Conservation (phyloP, 164 flowering plant species). For the Chimonanthus salicifolius region DNA sequence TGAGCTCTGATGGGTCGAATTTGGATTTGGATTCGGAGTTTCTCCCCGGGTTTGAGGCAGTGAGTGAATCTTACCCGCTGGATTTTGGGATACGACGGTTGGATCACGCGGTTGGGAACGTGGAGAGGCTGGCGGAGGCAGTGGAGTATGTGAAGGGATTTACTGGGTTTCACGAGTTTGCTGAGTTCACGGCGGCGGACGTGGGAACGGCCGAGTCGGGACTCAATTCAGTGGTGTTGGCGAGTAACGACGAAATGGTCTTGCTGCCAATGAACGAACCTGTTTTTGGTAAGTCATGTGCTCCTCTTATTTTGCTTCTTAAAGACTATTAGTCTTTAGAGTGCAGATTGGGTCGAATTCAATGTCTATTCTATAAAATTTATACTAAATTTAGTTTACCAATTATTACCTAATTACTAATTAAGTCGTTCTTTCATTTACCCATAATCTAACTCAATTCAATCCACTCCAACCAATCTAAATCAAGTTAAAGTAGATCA, state of each 20-base stretch:
- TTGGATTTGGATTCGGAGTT: slow-evolving; percentile 29
- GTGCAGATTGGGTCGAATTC: no score
- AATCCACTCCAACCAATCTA: no score
- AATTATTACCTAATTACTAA: no score
- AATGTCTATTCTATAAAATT: no score
- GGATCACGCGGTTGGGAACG: slow-evolving; percentile 88
- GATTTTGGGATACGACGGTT: slow-evolving; percentile 69
- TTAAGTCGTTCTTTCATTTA: no score
- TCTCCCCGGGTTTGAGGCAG: slow-evolving; percentile 56
- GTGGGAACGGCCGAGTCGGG: slow-evolving; percentile 91
- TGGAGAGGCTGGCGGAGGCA: slow-evolving; percentile 50
- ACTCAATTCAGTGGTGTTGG: slow-evolving; percentile 70
- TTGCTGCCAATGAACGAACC: slow-evolving; percentile 86
- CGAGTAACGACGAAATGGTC: slow-evolving; percentile 72
- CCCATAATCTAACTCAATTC: no score
- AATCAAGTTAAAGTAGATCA: no score
- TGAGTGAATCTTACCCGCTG: slow-evolving; percentile 29
- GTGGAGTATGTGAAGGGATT: slow-evolving; percentile 53
- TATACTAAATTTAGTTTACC: no score
- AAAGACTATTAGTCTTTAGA: no score
- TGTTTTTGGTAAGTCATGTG: slow-evolving; percentile 27
- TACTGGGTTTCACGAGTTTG: slow-evolving; percentile 86
- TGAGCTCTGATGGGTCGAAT: slow-evolving; percentile 30
- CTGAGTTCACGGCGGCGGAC: slow-evolving; percentile 85
- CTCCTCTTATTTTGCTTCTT: not conserved